A percentile compares a stretch with the other conserved stretches of the same genome.
Conservation (phyloP, 805 yeast genomes). For the Cyberlindnera subsufficiens region DNA sequence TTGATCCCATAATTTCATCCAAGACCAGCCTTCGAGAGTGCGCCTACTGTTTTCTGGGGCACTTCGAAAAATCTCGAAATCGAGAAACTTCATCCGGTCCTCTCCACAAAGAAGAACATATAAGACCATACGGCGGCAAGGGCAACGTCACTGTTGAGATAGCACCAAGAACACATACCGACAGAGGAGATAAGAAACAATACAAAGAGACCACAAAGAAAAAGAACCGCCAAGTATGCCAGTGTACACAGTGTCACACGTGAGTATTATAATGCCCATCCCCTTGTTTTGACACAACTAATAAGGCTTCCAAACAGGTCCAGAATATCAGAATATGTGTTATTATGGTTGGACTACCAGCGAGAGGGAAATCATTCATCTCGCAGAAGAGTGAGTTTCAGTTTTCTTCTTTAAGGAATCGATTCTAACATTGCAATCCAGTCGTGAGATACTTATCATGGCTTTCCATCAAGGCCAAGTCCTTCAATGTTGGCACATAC, state of each 20-base stretch:
- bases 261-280: constrained; percentile 11
- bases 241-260: constrained; percentile 34
- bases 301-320: constrained; percentile 27
- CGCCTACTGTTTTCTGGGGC: constrained; percentile 1
- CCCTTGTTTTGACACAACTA: neutral
- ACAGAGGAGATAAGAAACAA: no score
- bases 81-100: no score
- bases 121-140: no score
- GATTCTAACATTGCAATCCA: constrained; percentile 5
- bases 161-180: no score
- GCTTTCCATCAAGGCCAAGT: constrained; percentile 81
- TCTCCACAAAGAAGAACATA: no score
- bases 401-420: neutral
- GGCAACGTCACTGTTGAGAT: no score
- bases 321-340: constrained; percentile 78
- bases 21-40: neutral
- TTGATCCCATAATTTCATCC: neutral
- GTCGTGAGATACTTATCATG: constrained; percentile 86
- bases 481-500: constrained; percentile 86
- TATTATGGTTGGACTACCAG: constrained; percentile 83
- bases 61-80: neutral
- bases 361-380: constrained; percentile 90
- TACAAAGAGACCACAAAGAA: no score
- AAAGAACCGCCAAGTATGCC: constrained; percentile 21
- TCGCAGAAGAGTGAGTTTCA: constrained; percentile 63